Percentiles rank a stretch among this genome's conserved stretches.
Evolutionary conservation across 345 rosid genomes (phyloP).

Genomic region (Melastoma malabathricum): DNA sequence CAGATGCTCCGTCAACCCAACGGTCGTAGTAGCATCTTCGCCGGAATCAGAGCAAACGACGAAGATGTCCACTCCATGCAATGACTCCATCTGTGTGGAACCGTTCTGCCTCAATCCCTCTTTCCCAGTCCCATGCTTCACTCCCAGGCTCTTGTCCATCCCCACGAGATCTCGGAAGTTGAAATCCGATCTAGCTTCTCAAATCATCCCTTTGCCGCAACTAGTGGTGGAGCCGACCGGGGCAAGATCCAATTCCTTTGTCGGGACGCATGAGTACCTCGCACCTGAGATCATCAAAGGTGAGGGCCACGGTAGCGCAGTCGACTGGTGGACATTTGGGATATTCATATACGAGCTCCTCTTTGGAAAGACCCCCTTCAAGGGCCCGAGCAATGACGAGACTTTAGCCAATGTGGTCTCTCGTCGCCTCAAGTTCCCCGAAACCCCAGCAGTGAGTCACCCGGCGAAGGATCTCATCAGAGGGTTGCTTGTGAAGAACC

Average conservation of each 20-base stretch:
- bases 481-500: constrained; percentile 55
- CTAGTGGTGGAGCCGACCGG: constrained; percentile 69
- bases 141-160: constrained; percentile 51
- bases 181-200: constrained; percentile 46
- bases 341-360: constrained; percentile 58
- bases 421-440: constrained; percentile 45
- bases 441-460: constrained; percentile 40
- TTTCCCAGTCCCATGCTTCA: constrained; percentile 72
- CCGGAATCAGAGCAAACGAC: constrained; percentile 25
- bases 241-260: constrained; percentile 73
- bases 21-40: constrained; percentile 30
- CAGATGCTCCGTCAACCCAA: constrained; percentile 39
- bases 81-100: constrained; percentile 58
- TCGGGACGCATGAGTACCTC: constrained; percentile 68
- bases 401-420: constrained; percentile 56
- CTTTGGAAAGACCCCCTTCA: constrained; percentile 62
- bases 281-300: constrained; percentile 78
- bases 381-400: constrained; percentile 57
- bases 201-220: constrained; percentile 51
- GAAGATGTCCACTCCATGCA: constrained; percentile 54
- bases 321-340: constrained; percentile 85
- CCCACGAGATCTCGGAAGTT: constrained; percentile 44
- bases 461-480: constrained; percentile 60
- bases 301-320: constrained; percentile 72
- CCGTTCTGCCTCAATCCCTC: constrained; percentile 74